Percentiles rank a stretch among this genome's conserved stretches.
Conservation (phyloP, 176 grass and related monocot genomes). For the Triticum monococcum region DNA sequence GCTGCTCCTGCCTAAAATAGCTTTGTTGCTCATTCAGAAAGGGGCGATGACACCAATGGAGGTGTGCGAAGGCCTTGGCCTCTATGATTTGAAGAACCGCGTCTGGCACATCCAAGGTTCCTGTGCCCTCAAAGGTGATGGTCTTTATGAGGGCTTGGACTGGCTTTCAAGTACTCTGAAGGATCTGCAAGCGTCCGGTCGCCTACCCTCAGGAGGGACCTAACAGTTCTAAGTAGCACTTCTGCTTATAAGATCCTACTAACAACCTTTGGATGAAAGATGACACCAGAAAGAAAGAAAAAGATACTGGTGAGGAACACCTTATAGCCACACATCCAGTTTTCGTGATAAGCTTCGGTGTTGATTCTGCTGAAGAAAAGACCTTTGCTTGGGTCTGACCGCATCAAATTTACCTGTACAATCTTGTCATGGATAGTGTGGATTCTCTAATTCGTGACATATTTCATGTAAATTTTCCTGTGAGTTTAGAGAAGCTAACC, state of each 20-base stretch:
- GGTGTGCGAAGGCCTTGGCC: constrained; percentile 69
- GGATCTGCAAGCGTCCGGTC: constrained; percentile 57
- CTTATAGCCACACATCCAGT: not conserved
- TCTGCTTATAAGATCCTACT: constrained; percentile 5
- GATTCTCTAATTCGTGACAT: constrained; percentile 24
- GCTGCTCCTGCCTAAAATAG: not conserved
- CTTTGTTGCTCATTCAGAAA: constrained; percentile 42
- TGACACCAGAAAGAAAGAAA: not conserved
- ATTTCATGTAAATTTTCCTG: constrained; percentile 31
- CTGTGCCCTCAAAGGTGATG: constrained; percentile 69
- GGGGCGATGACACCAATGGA: constrained; percentile 77
- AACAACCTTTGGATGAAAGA: constrained; percentile 15
- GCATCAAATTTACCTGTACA: not conserved
- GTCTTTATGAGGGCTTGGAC: constrained; percentile 76
- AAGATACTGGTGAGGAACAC: not conserved
- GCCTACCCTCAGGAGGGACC: constrained; percentile 43
- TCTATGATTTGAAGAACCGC: constrained; percentile 71
- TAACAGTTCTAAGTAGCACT: constrained; percentile 46
- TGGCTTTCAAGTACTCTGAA: constrained; percentile 67
- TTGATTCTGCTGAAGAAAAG: constrained; percentile 18
- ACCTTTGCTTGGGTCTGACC: constrained; percentile 10
- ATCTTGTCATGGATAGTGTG: constrained; percentile 21
- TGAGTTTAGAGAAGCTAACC: constrained; percentile 23
- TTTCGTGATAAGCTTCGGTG: not conserved
- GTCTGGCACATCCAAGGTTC: constrained; percentile 76